Evolutionary conservation across 2,329 filamentous ascomycete genomes (phyloP), one percentile per base, ranked within the genome.

Genomic region (Colletotrichum navitas): DNA sequence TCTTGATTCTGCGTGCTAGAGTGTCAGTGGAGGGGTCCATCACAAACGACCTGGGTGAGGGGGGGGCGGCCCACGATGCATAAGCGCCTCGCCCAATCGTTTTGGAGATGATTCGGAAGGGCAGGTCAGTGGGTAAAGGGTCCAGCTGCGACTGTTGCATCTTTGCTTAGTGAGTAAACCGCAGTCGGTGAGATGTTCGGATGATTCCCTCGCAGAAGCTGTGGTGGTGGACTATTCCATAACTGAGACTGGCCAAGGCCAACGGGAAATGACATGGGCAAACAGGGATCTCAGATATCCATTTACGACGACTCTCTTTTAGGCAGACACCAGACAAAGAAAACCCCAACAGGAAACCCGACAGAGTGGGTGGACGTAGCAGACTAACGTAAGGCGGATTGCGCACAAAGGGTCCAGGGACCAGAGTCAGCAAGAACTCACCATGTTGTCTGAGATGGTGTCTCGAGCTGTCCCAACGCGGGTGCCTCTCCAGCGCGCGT

Each of bases 41-140:
- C 47, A 51, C 24, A 7, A 24, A 39, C 43, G 61, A 41, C 26
- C 39, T 24, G 61, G 45, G 47, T 59, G 64, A 62, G 73, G 34
- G 63, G 59, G 73, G 39, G 63, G 59, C 49, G 66, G 61, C 83
- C 82, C 84, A 98, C 95, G 94, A 98, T 80, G 96, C 96, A 87
- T 99, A 99, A 76, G 96, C 96, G 77, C 96, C 96, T 80, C 94
- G 92, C 67, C 96, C 96, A 77, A 99, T 97, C 18, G 96, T 99
- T 81, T 96, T 96, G 72, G 96, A 98, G 77, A 99, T 89, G 78
- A 99, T 92, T 75, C 95, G 91, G 82, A 99, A 99, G 63, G 96
- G 96, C 61, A 99, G 87, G 78, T 97, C 90, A 73, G 78, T 85
- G 32, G 96, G 96, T 62, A 98, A 85, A 75, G 95, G 94, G 79